Evolutionary conservation across 257 asterid species (phyloP).

Genomic region (Scutellaria baicalensis): DNA sequence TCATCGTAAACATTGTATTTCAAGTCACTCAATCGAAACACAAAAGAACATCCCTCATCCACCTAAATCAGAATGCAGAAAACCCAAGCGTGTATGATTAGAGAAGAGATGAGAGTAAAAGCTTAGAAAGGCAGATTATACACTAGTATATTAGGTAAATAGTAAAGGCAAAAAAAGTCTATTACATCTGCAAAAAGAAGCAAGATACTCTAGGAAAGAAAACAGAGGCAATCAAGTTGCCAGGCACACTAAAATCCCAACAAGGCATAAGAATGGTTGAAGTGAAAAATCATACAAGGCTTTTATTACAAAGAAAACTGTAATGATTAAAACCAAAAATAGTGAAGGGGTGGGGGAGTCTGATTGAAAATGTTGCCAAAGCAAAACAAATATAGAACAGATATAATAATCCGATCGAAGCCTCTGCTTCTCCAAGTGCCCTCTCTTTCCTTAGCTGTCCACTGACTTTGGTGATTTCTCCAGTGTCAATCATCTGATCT

Average conservation of each 20-base stretch:
- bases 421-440: conserved; percentile 9
- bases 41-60: too few relatives aligned
- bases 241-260: conserved; percentile 18
- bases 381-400: conserved; percentile 17
- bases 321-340: conserved; percentile 14
- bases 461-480: neutral
- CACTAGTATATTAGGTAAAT: neutral
- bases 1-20: too few relatives aligned
- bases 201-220: neutral
- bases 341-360: neutral
- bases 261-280: conserved; percentile 18
- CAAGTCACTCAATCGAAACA: too few relatives aligned
- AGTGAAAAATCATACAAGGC: conserved; percentile 25
- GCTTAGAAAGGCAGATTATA: too few relatives aligned
- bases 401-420: conserved; percentile 8
- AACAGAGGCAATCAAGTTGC: conserved; percentile 2
- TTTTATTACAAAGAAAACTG: conserved; percentile 32
- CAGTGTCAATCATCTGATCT: conserved; percentile 29
- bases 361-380: conserved; percentile 6
- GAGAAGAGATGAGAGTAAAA: too few relatives aligned
- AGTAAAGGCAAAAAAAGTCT: conserved; percentile 11
- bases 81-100: neutral
- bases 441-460: neutral
- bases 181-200: conserved; percentile 25
- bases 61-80: neutral